These are phyloP conservation scores for Phialophora expanda DNA, from an alignment of 2,329 filamentous ascomycete species.

Conservation along the genomic window DNA sequence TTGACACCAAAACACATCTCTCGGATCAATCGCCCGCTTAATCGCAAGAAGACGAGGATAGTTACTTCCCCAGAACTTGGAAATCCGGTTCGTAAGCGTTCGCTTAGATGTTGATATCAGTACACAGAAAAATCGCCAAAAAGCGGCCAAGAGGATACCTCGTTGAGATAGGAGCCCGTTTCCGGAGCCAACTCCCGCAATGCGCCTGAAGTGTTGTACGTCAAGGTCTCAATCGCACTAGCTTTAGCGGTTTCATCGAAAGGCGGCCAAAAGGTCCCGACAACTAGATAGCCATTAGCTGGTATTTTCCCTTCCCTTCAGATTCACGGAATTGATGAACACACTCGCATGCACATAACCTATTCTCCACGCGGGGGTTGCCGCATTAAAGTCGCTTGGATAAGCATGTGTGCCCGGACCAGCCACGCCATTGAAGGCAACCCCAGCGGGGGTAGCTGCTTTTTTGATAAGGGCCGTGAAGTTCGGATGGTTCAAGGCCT, in stretches of 20 bases:
- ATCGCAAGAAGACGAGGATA: slow-evolving; percentile 41
- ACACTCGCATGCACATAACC: not conserved
- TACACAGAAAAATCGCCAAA: not conserved
- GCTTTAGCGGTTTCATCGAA: slow-evolving; percentile 7
- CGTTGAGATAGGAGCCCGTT: slow-evolving; percentile 36
- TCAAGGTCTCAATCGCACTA: not conserved
- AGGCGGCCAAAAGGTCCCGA: not conserved
- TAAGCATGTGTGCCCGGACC: not conserved
- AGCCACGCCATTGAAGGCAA: slow-evolving; percentile 1
- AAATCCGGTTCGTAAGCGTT: slow-evolving; percentile 46
- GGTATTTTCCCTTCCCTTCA: not conserved
- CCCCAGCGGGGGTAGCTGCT: not conserved
- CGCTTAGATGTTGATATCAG: not conserved
- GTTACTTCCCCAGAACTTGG: slow-evolving; percentile 49
- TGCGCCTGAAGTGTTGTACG: slow-evolving; percentile 38
- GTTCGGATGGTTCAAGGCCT: not conserved
- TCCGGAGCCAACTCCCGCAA: slow-evolving; percentile 41
- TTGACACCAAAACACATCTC: slow-evolving; percentile 36
- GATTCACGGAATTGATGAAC: not conserved
- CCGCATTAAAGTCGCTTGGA: not conserved
- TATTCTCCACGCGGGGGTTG: not conserved
- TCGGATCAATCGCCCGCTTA: slow-evolving; percentile 42
- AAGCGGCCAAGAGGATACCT: slow-evolving; percentile 42
- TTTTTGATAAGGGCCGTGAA: not conserved
- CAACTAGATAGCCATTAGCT: slow-evolving; percentile 6